Conservation (phyloP, 2,329 filamentous ascomycete species). For the Botrytis aclada region DNA sequence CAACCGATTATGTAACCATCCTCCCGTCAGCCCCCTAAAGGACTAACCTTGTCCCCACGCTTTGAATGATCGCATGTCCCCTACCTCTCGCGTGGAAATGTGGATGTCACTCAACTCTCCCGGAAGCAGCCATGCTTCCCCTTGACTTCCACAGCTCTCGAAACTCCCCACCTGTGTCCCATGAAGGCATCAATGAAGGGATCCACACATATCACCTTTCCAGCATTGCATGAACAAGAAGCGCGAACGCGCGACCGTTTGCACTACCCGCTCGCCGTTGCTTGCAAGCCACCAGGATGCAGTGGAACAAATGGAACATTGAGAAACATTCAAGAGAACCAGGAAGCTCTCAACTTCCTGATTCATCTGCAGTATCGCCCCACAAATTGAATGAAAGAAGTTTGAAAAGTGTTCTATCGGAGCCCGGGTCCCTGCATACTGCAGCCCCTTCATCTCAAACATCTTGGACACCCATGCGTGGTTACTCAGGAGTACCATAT, state of each 20-base stretch:
- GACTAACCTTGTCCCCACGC: conserved; percentile 16
- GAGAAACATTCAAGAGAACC: background rate
- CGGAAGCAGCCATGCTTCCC: conserved; percentile 18
- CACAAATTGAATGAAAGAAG: conserved; percentile 3
- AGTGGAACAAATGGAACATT: conserved; percentile 6
- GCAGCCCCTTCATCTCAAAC: conserved; percentile 19
- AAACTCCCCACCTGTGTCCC: background rate
- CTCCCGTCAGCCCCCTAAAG: conserved; percentile 17
- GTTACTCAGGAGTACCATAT: background rate
- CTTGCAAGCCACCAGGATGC: conserved; percentile 9
- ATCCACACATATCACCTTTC: background rate
- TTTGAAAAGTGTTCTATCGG: conserved; percentile 8
- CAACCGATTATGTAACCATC: conserved; percentile 14
- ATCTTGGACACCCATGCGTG: conserved; percentile 3
- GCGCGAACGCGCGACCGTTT: conserved; percentile 9
- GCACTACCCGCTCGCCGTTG: conserved; percentile 10
- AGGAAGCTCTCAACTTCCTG: background rate
- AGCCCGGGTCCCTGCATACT: conserved; percentile 19
- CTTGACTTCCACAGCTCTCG: conserved; percentile 14
- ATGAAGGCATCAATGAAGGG: conserved; percentile 7
- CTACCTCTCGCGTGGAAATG: conserved; percentile 18
- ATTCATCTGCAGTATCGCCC: background rate
- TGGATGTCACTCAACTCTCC: conserved; percentile 16
- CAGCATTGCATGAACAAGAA: background rate
- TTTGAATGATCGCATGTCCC: conserved; percentile 5